Percentiles rank a stretch among this genome's conserved stretches.
These are phyloP conservation scores for Epichloe brachyelytri DNA, from an alignment of 2,329 filamentous ascomycete genomes.

Conservation along the genomic window DNA sequence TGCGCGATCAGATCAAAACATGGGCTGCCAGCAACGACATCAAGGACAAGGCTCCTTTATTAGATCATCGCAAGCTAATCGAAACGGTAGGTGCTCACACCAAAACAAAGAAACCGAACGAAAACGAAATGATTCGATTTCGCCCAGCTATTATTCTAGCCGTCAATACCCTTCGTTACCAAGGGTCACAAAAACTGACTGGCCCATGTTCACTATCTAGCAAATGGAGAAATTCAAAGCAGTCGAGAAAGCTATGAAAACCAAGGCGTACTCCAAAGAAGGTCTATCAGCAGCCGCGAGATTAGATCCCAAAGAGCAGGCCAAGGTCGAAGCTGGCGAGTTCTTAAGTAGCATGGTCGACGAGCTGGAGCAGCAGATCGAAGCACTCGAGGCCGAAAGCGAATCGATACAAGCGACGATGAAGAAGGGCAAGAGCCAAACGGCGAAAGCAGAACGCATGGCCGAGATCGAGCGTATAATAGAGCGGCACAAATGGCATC, in stretches of 20 bases:
- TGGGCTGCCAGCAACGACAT: constrained; percentile 98
- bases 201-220: constrained; percentile 30
- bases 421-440: constrained; percentile 90
- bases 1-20: constrained; percentile 98
- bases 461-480: constrained; percentile 72
- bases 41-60: constrained; percentile 93
- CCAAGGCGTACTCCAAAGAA: constrained; percentile 98
- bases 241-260: constrained; percentile 99
- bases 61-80: constrained; percentile 91
- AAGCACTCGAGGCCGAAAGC: constrained; percentile 79
- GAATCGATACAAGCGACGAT: constrained; percentile 76
- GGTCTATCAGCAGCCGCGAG: constrained; percentile 83
- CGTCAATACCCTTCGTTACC: too few species aligned
- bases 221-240: constrained; percentile 99
- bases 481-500: constrained; percentile 94
- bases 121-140: too few species aligned
- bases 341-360: constrained; percentile 83
- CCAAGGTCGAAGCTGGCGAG: constrained; percentile 76
- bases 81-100: constrained; percentile 61
- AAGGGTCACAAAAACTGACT: not conserved
- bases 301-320: constrained; percentile 94
- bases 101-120: not conserved
- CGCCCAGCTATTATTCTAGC: too few species aligned
- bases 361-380: constrained; percentile 86
- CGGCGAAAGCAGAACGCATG: constrained; percentile 72